phyloP scores from a whole-genome alignment of 2,329 filamentous ascomycete genomes.

The Stagonosporopsis vannaccii region DNA sequence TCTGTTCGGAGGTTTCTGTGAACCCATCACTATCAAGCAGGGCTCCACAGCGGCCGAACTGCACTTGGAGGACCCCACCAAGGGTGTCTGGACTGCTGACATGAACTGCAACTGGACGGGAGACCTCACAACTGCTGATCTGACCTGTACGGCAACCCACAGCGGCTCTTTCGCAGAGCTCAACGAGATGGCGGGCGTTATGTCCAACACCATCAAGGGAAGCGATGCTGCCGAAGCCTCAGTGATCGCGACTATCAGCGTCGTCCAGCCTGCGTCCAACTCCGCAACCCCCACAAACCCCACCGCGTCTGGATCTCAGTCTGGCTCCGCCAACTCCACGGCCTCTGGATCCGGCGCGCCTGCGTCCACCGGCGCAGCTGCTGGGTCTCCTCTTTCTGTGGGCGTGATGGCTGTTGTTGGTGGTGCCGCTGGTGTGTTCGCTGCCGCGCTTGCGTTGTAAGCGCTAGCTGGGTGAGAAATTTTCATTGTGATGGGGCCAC shows the following conservation, averaged over 20 bases:
- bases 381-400: constrained; percentile 28
- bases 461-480: constrained; percentile 6
- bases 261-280: constrained; percentile 25
- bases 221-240: constrained; percentile 14
- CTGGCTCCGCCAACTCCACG: constrained; percentile 9
- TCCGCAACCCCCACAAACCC: constrained; percentile 14
- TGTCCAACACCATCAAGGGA: constrained; percentile 6
- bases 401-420: constrained; percentile 31
- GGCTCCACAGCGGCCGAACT: constrained; percentile 28
- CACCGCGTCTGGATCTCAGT: constrained; percentile 13
- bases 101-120: constrained; percentile 34
- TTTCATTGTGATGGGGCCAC: constrained; percentile 8
- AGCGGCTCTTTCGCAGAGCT: constrained; percentile 18
- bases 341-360: constrained; percentile 21
- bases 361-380: constrained; percentile 26
- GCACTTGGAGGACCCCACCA: constrained; percentile 30
- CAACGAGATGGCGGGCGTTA: background rate
- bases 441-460: constrained; percentile 36
- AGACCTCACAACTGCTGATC: constrained; percentile 26
- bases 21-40: constrained; percentile 36
- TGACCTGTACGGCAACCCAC: constrained; percentile 30
- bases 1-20: constrained; percentile 22
- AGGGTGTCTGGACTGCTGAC: constrained; percentile 29
- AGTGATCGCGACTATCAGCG: constrained; percentile 14
- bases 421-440: constrained; percentile 33